Base-by-base conservation (phyloP, 345 rosid species). In the Zanthoxylum bungeanum region DNA sequence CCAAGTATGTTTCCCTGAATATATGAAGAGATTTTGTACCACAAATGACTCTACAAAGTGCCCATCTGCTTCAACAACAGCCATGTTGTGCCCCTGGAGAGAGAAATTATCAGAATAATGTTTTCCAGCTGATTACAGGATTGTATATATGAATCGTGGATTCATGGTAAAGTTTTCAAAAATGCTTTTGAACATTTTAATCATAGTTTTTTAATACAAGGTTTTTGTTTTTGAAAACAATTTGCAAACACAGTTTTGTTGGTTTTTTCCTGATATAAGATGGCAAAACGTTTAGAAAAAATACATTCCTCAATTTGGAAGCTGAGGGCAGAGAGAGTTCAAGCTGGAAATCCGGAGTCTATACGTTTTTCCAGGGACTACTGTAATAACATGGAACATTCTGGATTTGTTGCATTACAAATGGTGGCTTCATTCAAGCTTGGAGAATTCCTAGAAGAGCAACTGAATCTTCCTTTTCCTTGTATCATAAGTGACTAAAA, bases 281-380 rank as follows among this genome's bases (percentile, higher is more conserved):
- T n/a, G n/a, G n/a, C n/a, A n/a, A n/a, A n/a, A n/a, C n/a, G n/a
- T n/a, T n/a, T n/a, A n/a, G n/a, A n/a, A n/a, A n/a, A n/a, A n/a
- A n/a, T n/a, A n/a, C n/a, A n/a, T 74, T 87, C 96, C 92, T 90
- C 89, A 2, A 88, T 84, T 66, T 91, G 92, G 81, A 89, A 93
- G 61, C 88, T 91, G 17, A 93, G 93, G 30, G 95, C 87, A 1
- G 96, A 85, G 5, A 89, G 73, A 51, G 88, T 69, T 88, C 73
- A 88, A 33, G 82, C 87, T 91, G 0, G 85, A 73, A 21, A 93
- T 63, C 59, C 92, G 80, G 10, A 93, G 82, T 2, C 97, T 71
- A 62, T 91, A 89, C 3, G 86, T 88, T 72, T 88, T 91, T 58
- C 87, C 88, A 0, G 93, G 87, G 60, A 87, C 77, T 0, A 84